Evolutionary conservation across 352 stramenopile species (phyloP), one percentile per base, ranked within the genome.

Genomic region (Pythium phragmiticola): DNA sequence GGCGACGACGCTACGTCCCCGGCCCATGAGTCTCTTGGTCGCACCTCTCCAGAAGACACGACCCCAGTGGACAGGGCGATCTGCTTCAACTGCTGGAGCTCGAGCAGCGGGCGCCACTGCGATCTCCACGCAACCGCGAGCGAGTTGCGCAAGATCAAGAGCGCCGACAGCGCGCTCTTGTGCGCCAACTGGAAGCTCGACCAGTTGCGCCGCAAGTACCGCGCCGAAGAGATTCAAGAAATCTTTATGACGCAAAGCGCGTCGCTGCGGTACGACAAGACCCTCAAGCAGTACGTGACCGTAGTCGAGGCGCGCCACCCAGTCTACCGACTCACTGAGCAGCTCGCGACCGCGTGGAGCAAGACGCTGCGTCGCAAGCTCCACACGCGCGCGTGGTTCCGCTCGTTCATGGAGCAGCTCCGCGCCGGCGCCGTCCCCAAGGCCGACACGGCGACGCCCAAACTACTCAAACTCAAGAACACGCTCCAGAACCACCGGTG

Each of bases 31-130:
- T 7, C 39, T 37, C 17, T 0, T 21, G 7, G 23, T 7, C 7
- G 13, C 0, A 57, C 46, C 0, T 48, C 43, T 30, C 28, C 37
- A 45, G 17, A 75, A 66, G 26, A 30, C 26, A 30, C 2, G 26
- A 42, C 37, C 13, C 17, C 30, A 23, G 2, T 30, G 26, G 26
- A 30, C 26, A 30, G 26, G 26, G 47, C 43, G 7, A 68, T 90
- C 6, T 98, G 92, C 68, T 98, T 98, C 71, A 97, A 96, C 54
- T 98, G 94, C 75, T 98, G 94, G 94, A 96, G 86, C 45, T 83
- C 91, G 11, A 96, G 89, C 53, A 94, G 80, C 28, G 77, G 86
- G 21, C 94, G 87, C 17, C 67, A 81, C 61, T 98, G 73, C 65
- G 95, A 90, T 12, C 53, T 77, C 7, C 82, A 91, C 52, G 41